phyloP scores from a whole-genome alignment of 176 grass and related monocot genomes.

The Eleusine indica region DNA sequence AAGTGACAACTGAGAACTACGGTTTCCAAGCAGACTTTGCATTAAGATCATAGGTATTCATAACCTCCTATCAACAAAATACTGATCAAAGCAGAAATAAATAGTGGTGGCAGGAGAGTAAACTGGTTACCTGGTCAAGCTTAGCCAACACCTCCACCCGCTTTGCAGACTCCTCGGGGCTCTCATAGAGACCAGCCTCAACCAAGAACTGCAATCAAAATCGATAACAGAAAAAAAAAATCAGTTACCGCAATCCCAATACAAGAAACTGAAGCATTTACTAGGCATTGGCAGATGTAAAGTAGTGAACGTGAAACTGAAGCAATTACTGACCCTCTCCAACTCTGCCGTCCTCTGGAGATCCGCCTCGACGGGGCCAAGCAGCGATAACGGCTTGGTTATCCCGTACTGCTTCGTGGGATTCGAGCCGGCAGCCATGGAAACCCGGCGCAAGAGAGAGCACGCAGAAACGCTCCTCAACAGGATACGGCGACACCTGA shows the following conservation, averaged over 20 bases:
- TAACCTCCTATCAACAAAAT: not conserved
- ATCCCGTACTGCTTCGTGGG: conserved; percentile 60
- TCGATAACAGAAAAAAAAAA: not conserved
- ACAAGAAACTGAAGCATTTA: not conserved
- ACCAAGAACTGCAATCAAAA: conserved; percentile 67
- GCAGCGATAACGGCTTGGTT: conserved; percentile 67
- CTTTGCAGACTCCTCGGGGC: conserved; percentile 57
- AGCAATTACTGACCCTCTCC: conserved; percentile 47
- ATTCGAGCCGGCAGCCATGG: conserved; percentile 46
- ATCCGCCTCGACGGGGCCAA: conserved; percentile 65
- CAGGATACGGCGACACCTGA: not conserved
- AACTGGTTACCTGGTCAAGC: conserved; percentile 64
- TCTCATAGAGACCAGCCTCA: conserved; percentile 69
- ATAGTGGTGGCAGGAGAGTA: not conserved
- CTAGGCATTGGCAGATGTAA: not conserved
- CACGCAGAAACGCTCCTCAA: not conserved
- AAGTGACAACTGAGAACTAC: not conserved
- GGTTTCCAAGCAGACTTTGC: not conserved
- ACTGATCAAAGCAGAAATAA: too few species aligned
- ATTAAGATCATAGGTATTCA: not conserved
- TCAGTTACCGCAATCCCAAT: not conserved
- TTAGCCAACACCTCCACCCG: conserved; percentile 70
- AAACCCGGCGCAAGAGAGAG: not conserved
- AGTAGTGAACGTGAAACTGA: not conserved
- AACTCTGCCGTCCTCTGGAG: conserved; percentile 59